These are phyloP conservation scores for Epichloe glyceriae DNA, from an alignment of 2,329 filamentous ascomycete genomes.

Conservation along the genomic window DNA sequence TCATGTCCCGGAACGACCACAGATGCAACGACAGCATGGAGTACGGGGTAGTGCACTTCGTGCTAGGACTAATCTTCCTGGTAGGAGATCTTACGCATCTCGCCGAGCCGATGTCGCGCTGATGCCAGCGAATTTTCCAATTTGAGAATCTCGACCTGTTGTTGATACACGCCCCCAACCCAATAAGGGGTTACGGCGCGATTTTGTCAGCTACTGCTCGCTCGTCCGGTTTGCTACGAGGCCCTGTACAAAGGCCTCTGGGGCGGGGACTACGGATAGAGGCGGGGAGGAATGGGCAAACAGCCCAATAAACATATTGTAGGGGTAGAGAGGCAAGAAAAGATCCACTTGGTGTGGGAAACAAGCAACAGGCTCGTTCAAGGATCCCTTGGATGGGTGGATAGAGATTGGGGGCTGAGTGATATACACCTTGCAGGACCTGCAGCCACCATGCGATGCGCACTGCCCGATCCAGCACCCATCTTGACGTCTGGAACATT, in stretches of 20 bases:
- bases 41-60: not conserved
- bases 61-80: constrained; percentile 53
- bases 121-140: constrained; percentile 75
- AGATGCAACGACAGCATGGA: not conserved
- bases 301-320: not conserved
- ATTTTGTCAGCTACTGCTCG: constrained; percentile 6
- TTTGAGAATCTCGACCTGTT: constrained; percentile 88
- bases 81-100: constrained; percentile 98
- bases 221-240: not conserved
- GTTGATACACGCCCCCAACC: not conserved
- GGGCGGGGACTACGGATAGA: not conserved
- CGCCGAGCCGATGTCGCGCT: constrained; percentile 72
- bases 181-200: not conserved
- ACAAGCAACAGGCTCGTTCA: not conserved
- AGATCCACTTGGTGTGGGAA: not conserved
- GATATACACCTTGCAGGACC: not conserved
- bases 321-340: not conserved
- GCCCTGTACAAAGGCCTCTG: not conserved
- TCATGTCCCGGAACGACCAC: not conserved
- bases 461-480: not conserved
- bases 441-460: constrained; percentile 1
- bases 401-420: not conserved
- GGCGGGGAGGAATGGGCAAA: not conserved
- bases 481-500: not conserved
- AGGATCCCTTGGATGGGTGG: not conserved